Conservation (phyloP, 306 rosid species). For the Fragaria vesca region DNA sequence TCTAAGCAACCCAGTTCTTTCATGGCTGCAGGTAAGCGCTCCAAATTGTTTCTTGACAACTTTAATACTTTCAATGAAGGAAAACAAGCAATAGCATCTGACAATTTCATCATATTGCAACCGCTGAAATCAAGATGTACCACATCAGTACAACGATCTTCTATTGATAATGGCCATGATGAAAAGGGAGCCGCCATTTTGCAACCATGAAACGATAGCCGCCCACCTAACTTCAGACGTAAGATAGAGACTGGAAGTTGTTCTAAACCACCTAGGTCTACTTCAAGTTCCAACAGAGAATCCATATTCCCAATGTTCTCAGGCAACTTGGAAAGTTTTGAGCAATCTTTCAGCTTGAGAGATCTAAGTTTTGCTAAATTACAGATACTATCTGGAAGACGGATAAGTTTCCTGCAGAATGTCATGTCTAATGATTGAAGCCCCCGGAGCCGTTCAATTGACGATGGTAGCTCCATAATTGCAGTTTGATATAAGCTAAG, state of each 20-base stretch:
- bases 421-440: neutral
- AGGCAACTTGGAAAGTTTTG: neutral
- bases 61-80: neutral
- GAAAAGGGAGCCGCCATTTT: neutral
- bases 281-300: neutral
- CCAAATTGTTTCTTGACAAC: neutral
- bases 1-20: neutral
- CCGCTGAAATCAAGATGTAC: neutral
- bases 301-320: neutral
- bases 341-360: neutral
- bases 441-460: neutral
- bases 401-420: neutral
- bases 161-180: neutral
- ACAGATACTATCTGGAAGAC: neutral
- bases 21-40: neutral
- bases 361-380: neutral
- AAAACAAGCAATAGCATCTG: neutral
- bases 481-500: rapidly evolving
- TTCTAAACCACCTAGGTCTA: neutral
- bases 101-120: neutral
- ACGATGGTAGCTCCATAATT: neutral
- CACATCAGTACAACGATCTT: neutral
- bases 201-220: neutral
- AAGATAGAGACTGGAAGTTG: neutral
- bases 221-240: neutral